Evolutionary conservation across 1,284 basidiomycete genomes (phyloP), one percentile per base, ranked within the genome.

Genomic region (Cutaneotrichosporon curvatum): DNA sequence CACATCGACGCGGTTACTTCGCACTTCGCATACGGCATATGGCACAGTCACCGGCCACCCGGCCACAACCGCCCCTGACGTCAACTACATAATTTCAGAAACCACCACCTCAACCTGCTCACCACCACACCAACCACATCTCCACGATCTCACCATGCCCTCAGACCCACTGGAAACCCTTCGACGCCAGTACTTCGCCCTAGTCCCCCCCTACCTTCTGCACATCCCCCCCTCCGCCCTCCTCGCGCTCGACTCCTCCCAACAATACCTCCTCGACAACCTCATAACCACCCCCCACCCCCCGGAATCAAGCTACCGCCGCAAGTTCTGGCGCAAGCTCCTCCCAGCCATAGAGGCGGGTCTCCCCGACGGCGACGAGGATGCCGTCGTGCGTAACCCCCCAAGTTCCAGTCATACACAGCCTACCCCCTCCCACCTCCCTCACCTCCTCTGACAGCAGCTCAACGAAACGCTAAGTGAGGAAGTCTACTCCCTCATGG

Each of bases 181-280:
- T 1, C 56, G 59, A 3, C 23, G 55, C 30, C 67, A 70, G 47
- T 67, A 68, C 51, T 62, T 60, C 25, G 57, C 67, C 21, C 61
- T 71, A 6, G 59, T 62, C n/a, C 67, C 69, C 4, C 33, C 62
- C 0, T 65, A 65, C 45, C 53, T 63, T 22, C 57, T 71, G 12
- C 30, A 28, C 10, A 37, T 68, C 1, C 65, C 67, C 8, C 2
- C 9, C 43, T 1, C 10, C 55, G 9, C 19, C 21, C 4, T 10
- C 31, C 4, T 51, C 69, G 6, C 34, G 31, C 4, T 23, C 22
- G 4, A 18, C 32, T 0, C 41, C 30, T 28, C 25, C 1, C 66
- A 66, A 35, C 19, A 21, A 8, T 61, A 41, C 37, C 50, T 69
- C 25, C 39, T 63, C 28, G 19, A 39, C 10, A 30, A 43, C 22